These are phyloP conservation scores for Lyophyllum semitale DNA, from an alignment of 768 basidiomycete genomes.

Conservation along the genomic window DNA sequence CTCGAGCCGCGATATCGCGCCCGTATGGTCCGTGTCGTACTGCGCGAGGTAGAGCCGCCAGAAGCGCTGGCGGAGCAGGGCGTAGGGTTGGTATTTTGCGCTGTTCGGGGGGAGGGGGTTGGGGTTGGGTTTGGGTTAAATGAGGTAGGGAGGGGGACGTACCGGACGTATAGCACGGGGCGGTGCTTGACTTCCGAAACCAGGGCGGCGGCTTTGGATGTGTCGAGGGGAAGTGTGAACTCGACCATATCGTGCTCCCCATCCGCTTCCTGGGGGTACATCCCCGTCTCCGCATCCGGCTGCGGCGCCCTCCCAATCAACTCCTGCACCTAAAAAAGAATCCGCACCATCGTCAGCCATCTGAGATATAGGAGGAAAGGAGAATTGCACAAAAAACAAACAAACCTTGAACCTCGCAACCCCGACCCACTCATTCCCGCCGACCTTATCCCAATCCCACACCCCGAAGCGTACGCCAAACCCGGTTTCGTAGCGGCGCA, in stretches of 20 bases:
- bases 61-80: conserved; percentile 85
- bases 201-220: conserved; percentile 48
- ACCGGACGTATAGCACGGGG: conserved; percentile 73
- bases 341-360: too few species aligned
- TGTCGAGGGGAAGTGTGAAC: conserved; percentile 65
- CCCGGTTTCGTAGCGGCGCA: conserved; percentile 79
- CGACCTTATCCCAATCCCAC: conserved; percentile 96
- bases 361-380: too few species aligned
- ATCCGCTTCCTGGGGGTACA: conserved; percentile 51
- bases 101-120: conserved; percentile 35
- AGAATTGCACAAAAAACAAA: background rate
- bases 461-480: conserved; percentile 81
- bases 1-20: conserved; percentile 76
- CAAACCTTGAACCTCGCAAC: conserved; percentile 70
- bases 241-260: conserved; percentile 73
- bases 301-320: conserved; percentile 69
- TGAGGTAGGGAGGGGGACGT: conserved; percentile 13
- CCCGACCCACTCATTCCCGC: conserved; percentile 89
- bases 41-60: conserved; percentile 88
- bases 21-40: conserved; percentile 87
- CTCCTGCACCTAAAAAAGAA: conserved; percentile 45
- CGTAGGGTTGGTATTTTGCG: conserved; percentile 95
- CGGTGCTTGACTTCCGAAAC: conserved; percentile 73
- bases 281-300: conserved; percentile 58
- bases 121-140: background rate